Evolutionary conservation across 345 rosid genomes (phyloP).

Genomic region (Acer yangbiense): DNA sequence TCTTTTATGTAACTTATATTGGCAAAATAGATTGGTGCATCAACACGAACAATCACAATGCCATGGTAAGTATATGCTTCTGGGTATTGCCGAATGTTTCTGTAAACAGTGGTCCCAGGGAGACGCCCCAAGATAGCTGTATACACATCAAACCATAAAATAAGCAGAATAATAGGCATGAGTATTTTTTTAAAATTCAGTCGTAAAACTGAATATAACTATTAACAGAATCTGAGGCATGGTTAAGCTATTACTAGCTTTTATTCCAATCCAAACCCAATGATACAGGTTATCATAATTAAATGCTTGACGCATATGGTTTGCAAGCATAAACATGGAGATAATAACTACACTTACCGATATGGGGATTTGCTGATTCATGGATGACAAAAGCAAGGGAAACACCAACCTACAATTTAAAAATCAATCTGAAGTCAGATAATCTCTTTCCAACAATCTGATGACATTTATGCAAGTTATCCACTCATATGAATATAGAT

Average conservation of each 20-base stretch:
- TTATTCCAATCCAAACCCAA: background rate
- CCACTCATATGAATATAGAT: background rate
- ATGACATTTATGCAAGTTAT: background rate
- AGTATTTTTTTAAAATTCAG: background rate
- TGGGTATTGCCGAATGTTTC: slow-evolving; percentile 89
- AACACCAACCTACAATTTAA: slow-evolving; percentile 74
- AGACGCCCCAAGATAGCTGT: slow-evolving; percentile 98
- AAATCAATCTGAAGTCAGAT: slow-evolving; percentile 19
- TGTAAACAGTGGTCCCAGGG: slow-evolving; percentile 97
- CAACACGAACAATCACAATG: slow-evolving; percentile 87
- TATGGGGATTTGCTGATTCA: slow-evolving; percentile 99
- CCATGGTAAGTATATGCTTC: slow-evolving; percentile 95
- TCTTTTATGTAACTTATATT: slow-evolving; percentile 93
- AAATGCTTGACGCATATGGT: too few species aligned
- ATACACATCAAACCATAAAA: slow-evolving; percentile 18
- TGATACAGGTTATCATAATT: background rate
- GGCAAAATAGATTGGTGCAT: slow-evolving; percentile 96
- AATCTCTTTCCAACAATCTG: background rate
- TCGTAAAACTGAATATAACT: background rate
- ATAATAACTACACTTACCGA: slow-evolving; percentile 54
- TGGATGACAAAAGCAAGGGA: slow-evolving; percentile 98
- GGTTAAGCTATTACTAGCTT: background rate
- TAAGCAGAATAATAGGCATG: background rate
- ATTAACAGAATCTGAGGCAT: slow-evolving; percentile 5
- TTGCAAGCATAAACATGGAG: background rate